Base-by-base conservation (phyloP, 129 eudicot species). In the Chrysanthemum lavandulifolium region DNA sequence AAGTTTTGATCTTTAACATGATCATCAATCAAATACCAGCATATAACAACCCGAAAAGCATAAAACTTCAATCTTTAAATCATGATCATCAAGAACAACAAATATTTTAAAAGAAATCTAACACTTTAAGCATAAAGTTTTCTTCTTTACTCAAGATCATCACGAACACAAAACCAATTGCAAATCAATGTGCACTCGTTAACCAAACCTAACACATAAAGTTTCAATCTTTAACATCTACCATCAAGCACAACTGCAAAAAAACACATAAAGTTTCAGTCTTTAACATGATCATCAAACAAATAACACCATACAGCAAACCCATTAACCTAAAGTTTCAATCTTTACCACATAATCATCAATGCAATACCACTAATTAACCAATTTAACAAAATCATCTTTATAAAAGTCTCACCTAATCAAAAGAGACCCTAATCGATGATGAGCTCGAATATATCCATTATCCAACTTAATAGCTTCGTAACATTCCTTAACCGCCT, bases 401-500 rank as follows among this genome's bases (percentile, higher is more conserved):
- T 48, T 36, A 15, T 47, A 68, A 1, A 60, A 71, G 6, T 43
- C 85, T 84, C 76, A 90, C 99, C 99, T 81, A 68, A 88, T 80
- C 67, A 88, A 82, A 74, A 95, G 79, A 79, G 88, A 79, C 40
- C 97, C 99, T 67, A 95, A 82, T 13, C 93, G 87, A 58, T 81
- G 91, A 63, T 88, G 99, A 1, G 96, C 94, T 79, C 87, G 83
- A 13, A 76, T 68, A 74, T 86, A 88, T 0, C 82, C 82, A 45
- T 85, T 81, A 81, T 90, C 90, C 94, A 90, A 82, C 72, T 79
- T 78, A 56, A 95, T 75, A 0, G 99, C 94, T 79, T 90, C 96
- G 18, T 95, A 88, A 36, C 86, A 95, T 66, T 88, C 97, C 73
- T 75, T 79, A 29, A 85, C 88, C 0, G 97, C 97, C 61, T 91